These are phyloP conservation scores for Cyclostephanos tholiformis DNA, from an alignment of 108 stramenopile genomes.

Conservation along the genomic window DNA sequence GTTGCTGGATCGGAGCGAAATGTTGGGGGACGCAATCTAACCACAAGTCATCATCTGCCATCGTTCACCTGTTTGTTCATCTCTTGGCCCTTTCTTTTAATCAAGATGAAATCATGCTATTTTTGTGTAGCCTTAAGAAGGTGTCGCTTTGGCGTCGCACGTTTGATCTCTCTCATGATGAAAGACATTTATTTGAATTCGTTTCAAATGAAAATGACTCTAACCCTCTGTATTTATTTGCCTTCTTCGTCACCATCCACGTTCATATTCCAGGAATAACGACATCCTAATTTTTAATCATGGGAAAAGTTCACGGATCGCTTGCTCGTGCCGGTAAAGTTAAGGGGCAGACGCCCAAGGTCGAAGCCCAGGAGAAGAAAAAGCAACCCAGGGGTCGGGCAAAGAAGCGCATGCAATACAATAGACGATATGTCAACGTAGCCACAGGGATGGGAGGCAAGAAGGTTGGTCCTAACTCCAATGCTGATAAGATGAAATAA, in stretches of 20 bases:
- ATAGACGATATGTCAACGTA: slow-evolving; percentile 99
- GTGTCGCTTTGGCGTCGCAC: not conserved
- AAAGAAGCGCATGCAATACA: slow-evolving; percentile 99
- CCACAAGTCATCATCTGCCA: too few relatives aligned
- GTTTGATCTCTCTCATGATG: not conserved
- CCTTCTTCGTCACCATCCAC: not conserved
- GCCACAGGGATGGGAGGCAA: slow-evolving; percentile 98
- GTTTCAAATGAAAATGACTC: not conserved
- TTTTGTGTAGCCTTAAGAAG: too few relatives aligned
- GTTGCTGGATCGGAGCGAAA: too few relatives aligned
- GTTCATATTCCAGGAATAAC: not conserved
- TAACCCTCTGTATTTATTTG: not conserved
- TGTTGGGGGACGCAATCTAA: too few relatives aligned
- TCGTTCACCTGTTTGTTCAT: too few relatives aligned
- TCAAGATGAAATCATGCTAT: too few relatives aligned
- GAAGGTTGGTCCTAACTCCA: slow-evolving; percentile 98
- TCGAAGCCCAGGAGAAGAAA: slow-evolving; percentile 92
- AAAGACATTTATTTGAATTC: not conserved
- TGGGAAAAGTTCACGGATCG: slow-evolving; percentile 99
- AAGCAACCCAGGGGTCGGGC: slow-evolving; percentile 98
- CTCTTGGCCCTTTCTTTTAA: too few relatives aligned
- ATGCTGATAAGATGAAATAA: slow-evolving; percentile 96
- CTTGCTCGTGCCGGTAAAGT: slow-evolving; percentile 99
- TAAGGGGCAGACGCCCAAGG: slow-evolving; percentile 99
- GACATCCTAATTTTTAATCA: slow-evolving; percentile 37